Evolutionary conservation across 805 yeast species (phyloP).

Genomic region (Helenozyma baotianmanensis): DNA sequence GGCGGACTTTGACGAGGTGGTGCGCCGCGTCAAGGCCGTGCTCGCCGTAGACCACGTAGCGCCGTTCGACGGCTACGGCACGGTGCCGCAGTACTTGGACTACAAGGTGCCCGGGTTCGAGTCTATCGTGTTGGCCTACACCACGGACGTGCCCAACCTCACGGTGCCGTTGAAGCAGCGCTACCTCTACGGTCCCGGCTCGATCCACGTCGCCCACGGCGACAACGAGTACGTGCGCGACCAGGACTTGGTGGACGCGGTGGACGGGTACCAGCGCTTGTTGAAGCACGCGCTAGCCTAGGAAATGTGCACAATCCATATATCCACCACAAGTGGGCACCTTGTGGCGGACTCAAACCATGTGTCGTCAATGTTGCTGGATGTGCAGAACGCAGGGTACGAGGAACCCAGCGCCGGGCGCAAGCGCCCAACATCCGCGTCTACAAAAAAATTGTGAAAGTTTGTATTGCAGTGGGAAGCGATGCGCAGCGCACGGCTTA

Average conservation of each 20-base stretch:
- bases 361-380: slow-evolving; percentile 37
- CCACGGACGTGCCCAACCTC: slow-evolving; percentile 39
- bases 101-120: slow-evolving; percentile 65
- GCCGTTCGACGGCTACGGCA: slow-evolving; percentile 11
- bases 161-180: slow-evolving; percentile 22
- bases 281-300: slow-evolving; percentile 20
- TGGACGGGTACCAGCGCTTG: slow-evolving; percentile 49
- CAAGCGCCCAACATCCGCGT: slow-evolving; percentile 14
- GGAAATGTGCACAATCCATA: slow-evolving; percentile 41
- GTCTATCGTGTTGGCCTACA: slow-evolving; percentile 43
- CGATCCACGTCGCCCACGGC: slow-evolving; percentile 57
- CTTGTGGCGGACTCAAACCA: slow-evolving; percentile 44
- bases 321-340: slow-evolving; percentile 34
- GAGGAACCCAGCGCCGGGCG: slow-evolving; percentile 7
- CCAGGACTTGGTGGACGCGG: slow-evolving; percentile 44
- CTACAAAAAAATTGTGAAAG: not conserved
- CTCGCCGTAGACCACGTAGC: slow-evolving; percentile 23
- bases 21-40: slow-evolving; percentile 29
- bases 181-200: slow-evolving; percentile 65
- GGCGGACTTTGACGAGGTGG: slow-evolving; percentile 36
- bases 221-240: slow-evolving; percentile 50
- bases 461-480: slow-evolving; percentile 4
- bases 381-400: slow-evolving; percentile 14
- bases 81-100: slow-evolving; percentile 45
- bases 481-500: not conserved